A percentile compares a stretch with the other conserved stretches of the same genome.
These are phyloP conservation scores for Pythium guiyangense DNA, from an alignment of 352 stramenopile species.

Conservation along the genomic window DNA sequence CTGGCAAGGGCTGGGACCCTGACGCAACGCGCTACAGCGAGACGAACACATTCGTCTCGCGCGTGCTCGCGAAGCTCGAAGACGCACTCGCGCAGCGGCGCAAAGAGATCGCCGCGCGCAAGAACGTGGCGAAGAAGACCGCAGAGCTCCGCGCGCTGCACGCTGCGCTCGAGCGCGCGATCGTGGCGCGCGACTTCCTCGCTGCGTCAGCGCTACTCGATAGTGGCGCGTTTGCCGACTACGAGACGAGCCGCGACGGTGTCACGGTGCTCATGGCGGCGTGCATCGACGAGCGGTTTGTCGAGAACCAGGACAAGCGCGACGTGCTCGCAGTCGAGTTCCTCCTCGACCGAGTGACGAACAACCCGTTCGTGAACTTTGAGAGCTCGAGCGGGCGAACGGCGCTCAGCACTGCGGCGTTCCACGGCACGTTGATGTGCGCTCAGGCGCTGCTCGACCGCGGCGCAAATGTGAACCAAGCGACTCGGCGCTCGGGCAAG, in stretches of 20 bases:
- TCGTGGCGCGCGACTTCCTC: conserved; percentile 40
- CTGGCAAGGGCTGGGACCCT: conserved; percentile 30
- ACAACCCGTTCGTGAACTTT: conserved; percentile 55
- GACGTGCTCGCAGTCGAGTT: conserved; percentile 55
- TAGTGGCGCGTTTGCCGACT: conserved; percentile 56
- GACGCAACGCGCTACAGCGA: conserved; percentile 29
- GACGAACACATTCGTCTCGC: conserved; percentile 29
- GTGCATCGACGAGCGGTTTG: conserved; percentile 52
- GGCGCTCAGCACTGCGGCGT: conserved; percentile 37
- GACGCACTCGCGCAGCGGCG: conserved; percentile 14
- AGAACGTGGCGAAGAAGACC: conserved; percentile 42
- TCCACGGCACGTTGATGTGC: conserved; percentile 41
- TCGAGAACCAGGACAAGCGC: conserved; percentile 44
- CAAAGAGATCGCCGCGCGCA: conserved; percentile 34
- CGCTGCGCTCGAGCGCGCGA: conserved; percentile 31
- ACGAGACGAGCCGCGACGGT: conserved; percentile 38
- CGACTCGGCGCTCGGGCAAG: conserved; percentile 17
- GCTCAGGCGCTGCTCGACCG: conserved; percentile 47
- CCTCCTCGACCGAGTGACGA: conserved; percentile 43
- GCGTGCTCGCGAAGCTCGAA: conserved; percentile 16
- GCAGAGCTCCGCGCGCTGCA: conserved; percentile 42
- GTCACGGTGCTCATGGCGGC: conserved; percentile 46
- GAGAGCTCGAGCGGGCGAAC: conserved; percentile 50
- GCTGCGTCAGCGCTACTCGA: conserved; percentile 35
- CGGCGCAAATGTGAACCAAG: conserved; percentile 47